Evolutionary conservation across 169 alveolate species (phyloP).

Genomic region (Eimeria acervulina): DNA sequence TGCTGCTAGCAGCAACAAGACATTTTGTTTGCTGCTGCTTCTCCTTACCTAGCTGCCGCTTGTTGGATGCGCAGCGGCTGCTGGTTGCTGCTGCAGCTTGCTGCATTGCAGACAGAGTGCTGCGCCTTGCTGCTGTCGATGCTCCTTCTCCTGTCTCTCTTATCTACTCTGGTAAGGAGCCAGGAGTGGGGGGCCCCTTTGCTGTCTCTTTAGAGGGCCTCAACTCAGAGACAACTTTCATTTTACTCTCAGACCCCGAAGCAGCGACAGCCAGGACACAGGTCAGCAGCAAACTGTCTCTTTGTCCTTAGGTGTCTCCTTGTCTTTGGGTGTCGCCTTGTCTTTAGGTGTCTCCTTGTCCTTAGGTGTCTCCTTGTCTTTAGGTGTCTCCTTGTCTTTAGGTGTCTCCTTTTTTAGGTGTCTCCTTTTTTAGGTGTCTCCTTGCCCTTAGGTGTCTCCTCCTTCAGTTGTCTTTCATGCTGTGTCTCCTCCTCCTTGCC

Average conservation of each 20-base stretch:
- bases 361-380: background rate
- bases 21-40: constrained; percentile 70
- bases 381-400: background rate
- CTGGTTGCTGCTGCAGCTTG: constrained; percentile 82
- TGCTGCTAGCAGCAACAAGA: constrained; percentile 54
- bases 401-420: background rate
- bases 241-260: constrained; percentile 83
- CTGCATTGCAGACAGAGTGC: constrained; percentile 85
- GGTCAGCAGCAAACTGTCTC: constrained; percentile 61
- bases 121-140: constrained; percentile 82
- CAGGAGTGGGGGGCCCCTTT: constrained; percentile 85
- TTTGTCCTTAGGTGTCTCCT: background rate
- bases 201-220: constrained; percentile 82
- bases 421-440: too few relatives aligned
- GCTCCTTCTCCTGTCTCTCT: constrained; percentile 84
- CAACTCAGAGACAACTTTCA: constrained; percentile 84
- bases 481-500: background rate
- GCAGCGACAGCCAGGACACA: constrained; percentile 83
- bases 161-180: constrained; percentile 84
- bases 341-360: background rate
- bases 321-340: background rate
- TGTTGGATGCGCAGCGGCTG: constrained; percentile 83
- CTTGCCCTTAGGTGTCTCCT: background rate
- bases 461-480: background rate
- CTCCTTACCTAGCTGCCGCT: constrained; percentile 76